Base-by-base conservation (phyloP, 2,329 filamentous ascomycete genomes). In the Calonectria naviculata region DNA sequence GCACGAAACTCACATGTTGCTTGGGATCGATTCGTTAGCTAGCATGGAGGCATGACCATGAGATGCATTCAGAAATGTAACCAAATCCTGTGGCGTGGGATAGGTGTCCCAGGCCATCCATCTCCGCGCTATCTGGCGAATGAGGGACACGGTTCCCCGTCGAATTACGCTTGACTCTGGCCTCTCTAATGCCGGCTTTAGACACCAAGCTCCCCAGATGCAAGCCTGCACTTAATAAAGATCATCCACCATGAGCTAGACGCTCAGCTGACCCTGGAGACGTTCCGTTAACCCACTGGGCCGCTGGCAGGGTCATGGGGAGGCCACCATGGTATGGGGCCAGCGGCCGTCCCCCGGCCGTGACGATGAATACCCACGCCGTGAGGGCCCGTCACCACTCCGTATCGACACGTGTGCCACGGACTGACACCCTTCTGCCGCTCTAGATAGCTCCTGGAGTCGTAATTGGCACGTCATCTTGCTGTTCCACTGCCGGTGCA, bases 211-310 rank as follows among this genome's bases (percentile, higher is more conserved):
- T 65, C 64, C 28, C 70, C 64, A 64, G 71, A 76, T 79, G 73
- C 74, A 73, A 67, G 49, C 67, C 47, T 76, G 75, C 69, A 76
- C 72, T 78, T 76, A 72, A 73, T 71, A n/a, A n/a, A n/a, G 71
- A 74, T 73, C 71, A 67, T 67, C 69, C 38, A 63, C 41, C 36
- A 56, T 21, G 13, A 44, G 21, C 54, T 36, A 65, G 69, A 41
- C 58, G 36, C 66, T 47, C 70, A 69, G 67, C 66, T 75, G 72
- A 71, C 71, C 63, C 63, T 70, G 71, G 36, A 46, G 46, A 58
- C 42, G 58, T 63, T 46, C 34, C 56, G 56, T 62, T 67, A 71
- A 71, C 69, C 66, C 72, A 67, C 54, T 71, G 62, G 62, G 67
- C 52, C 61, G 66, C 46, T 29, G 26, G 69, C 70, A 68, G 65